Conservation (phyloP, 441 rosid genomes). For the Populus hybrid region DNA sequence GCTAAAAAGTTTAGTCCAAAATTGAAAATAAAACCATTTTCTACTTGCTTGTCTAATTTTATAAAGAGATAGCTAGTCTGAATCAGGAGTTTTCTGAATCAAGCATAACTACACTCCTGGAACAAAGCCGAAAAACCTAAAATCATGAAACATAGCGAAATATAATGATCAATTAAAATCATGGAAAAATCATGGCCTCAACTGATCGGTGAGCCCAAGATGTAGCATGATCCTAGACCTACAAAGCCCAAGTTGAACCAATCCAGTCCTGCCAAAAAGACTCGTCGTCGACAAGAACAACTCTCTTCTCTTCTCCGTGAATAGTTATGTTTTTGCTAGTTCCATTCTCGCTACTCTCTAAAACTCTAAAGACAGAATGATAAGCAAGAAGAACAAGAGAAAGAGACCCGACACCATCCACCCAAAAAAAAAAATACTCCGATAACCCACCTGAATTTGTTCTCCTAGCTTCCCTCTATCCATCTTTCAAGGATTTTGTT, state of each 20-base stretch:
- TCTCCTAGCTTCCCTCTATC: constrained; percentile 66
- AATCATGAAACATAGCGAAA: too few species aligned
- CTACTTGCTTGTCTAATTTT: neutral
- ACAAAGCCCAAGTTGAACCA: neutral
- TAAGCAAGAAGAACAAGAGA: constrained; percentile 52
- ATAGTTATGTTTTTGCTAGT: neutral
- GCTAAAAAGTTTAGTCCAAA: too few species aligned
- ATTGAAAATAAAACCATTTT: neutral
- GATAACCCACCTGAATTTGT: constrained; percentile 81
- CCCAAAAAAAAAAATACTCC: constrained; percentile 66
- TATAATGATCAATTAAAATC: too few species aligned
- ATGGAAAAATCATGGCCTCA: too few species aligned
- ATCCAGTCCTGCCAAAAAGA: neutral
- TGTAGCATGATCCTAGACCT: neutral
- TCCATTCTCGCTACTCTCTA: neutral
- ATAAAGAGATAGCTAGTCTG: neutral
- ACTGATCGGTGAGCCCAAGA: neutral
- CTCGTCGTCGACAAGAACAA: neutral
- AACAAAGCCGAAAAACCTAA: too few species aligned
- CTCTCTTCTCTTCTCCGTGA: neutral
- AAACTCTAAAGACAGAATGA: constrained; percentile 21
- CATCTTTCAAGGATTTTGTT: constrained; percentile 70
- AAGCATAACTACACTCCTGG: too few species aligned
- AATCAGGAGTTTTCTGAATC: too few species aligned
- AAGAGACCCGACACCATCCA: constrained; percentile 49